These are phyloP conservation scores for Cryomyces minteri DNA, from an alignment of 495 filamentous ascomycete genomes.

Conservation along the genomic window DNA sequence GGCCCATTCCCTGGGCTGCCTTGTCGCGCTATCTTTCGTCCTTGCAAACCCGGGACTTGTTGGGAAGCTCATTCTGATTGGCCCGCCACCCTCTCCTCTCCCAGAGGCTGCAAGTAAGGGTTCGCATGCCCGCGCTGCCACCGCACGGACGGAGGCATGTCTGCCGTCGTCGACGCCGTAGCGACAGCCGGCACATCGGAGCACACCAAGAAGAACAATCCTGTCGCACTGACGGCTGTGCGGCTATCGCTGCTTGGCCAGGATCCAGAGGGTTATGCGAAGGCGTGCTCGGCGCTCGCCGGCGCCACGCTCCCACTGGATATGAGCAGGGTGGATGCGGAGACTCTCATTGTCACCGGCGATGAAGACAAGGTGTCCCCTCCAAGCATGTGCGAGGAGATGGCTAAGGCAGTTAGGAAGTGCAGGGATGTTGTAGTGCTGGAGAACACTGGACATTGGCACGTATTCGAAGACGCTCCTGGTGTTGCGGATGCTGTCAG, in stretches of 20 bases:
- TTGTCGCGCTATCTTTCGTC: slow-evolving; percentile 25
- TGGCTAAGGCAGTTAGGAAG: slow-evolving; percentile 9
- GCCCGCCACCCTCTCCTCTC: slow-evolving; percentile 22
- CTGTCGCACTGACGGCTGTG: slow-evolving; percentile 21
- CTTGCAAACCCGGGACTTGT: slow-evolving; percentile 21
- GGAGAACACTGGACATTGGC: slow-evolving; percentile 26
- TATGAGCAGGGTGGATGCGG: slow-evolving; percentile 10
- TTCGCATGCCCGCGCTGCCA: slow-evolving; percentile 23
- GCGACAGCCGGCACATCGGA: slow-evolving; percentile 25
- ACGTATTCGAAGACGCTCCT: slow-evolving; percentile 22
- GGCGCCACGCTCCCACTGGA: slow-evolving; percentile 15
- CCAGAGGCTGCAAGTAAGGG: slow-evolving; percentile 25
- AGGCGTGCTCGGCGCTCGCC: slow-evolving; percentile 31
- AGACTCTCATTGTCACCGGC: slow-evolving; percentile 23
- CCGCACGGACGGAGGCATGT: slow-evolving; percentile 27
- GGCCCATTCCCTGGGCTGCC: slow-evolving; percentile 28
- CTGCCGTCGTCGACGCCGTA: slow-evolving; percentile 22
- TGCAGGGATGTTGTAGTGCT: slow-evolving; percentile 13
- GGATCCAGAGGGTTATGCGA: slow-evolving; percentile 35
- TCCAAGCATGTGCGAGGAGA: slow-evolving; percentile 10
- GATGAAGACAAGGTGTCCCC: slow-evolving; percentile 25
- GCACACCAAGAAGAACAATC: slow-evolving; percentile 20
- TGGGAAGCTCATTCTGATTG: slow-evolving; percentile 24
- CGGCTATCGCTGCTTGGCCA: slow-evolving; percentile 25
- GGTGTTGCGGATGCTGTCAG: slow-evolving; percentile 15